Conservation (phyloP, 176 grass and related monocot species). For the Hordeum vulgare region MorexV3_pseudomolecules_assembly NC_058522.1:573531637-573532136, state of each 20-base stretch:
- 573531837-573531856: too few species aligned
- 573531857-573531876: too few species aligned
- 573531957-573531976: conserved; percentile 55
- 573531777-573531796: too few species aligned
- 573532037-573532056: not conserved
- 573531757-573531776: too few species aligned
- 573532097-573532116: not conserved
- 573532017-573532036: not conserved
- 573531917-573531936: conserved; percentile 40
- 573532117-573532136: not conserved
- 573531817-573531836: too few species aligned
- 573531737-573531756: too few species aligned
- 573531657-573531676: conserved; percentile 59
- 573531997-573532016: conserved; percentile 50
- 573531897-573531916: conserved; percentile 39
- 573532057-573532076: too few species aligned
- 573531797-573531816: too few species aligned
- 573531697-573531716: conserved; percentile 45
- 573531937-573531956: conserved; percentile 37
- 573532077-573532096: not conserved
- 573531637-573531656: conserved; percentile 38
- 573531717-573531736: conserved; percentile 50
- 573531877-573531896: conserved; percentile 58
- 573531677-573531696: conserved; percentile 51
- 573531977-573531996: conserved; percentile 35